Base-by-base conservation (phyloP, 192 early-diverging fungal species). In the Entomortierella beljakovae region DNA sequence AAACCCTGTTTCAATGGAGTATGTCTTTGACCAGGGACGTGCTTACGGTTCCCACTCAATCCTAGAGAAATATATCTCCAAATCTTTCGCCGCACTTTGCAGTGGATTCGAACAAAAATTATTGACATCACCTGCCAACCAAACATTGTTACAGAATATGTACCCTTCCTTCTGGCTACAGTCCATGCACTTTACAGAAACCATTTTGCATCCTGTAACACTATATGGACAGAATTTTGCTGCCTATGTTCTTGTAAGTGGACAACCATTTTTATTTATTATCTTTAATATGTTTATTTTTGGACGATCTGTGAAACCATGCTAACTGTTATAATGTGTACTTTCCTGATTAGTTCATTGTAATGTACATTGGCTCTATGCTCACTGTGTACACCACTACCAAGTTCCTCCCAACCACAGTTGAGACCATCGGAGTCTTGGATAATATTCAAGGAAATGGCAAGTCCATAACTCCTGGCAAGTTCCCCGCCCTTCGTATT, bases 191-290 rank as follows among this genome's bases (percentile, higher is more conserved):
- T 26, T 65, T 15, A 60, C 46, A 37, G 75, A 79, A 51, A 70
- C 67, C 3, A 49, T 79, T 40, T 60, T 79, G 55, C 62, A 70
- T 51, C 75, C 75, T 49, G 75, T 79, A 29, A 55, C 70, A 5
- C 55, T 68, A 38, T 79, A 79, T 40, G 75, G 75, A 42, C 75
- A 79, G 42, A 79, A 70, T 61, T 79, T 79, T 70, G 67, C 75
- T 37, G 64, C 65, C 25, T 79, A 79, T 18, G 61, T 79, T 43
- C 42, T 68, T 20, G 75, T 79, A 79, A 69, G 75, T 76, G 9
- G 49, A 29, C 29, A 11, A 33, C 37, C 37, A 40, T 31, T 13
- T 22, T 60, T 22, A 18, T 52, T 0, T 16, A 57, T n/a, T 20
- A 1, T 2, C 22, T 20, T 25, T 49, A 35, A 7, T 38, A 23